Evolutionary conservation across 495 filamentous ascomycete species (phyloP).

Genomic region (Hypoxylon perforatum): DNA sequence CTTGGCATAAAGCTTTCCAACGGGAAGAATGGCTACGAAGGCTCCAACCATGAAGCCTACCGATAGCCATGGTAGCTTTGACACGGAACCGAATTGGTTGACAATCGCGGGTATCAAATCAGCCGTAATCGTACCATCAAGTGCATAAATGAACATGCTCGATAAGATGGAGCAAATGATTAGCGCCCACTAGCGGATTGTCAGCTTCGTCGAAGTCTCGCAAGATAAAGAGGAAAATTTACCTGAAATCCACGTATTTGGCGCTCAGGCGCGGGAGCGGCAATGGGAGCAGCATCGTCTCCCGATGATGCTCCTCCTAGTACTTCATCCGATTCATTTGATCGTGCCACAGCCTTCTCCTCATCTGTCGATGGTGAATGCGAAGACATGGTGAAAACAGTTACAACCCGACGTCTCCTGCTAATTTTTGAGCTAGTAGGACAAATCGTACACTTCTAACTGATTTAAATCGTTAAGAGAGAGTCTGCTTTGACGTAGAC

Average conservation of each 20-base stretch:
- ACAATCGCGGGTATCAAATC: slow-evolving; percentile 64
- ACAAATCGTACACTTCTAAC: background rate
- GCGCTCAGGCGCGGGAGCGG: background rate
- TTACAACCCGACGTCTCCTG: background rate
- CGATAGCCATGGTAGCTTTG: slow-evolving; percentile 66
- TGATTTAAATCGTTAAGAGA: background rate
- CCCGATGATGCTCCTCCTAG: background rate
- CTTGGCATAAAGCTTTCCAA: slow-evolving; percentile 1
- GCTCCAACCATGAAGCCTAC: slow-evolving; percentile 48
- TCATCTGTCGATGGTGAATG: background rate
- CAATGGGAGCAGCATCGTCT: background rate
- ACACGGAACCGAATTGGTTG: slow-evolving; percentile 54
- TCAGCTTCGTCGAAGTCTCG: background rate
- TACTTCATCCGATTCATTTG: background rate
- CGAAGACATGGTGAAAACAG: background rate
- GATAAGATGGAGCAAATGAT: slow-evolving; percentile 58
- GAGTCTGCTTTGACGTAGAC: background rate
- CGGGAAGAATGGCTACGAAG: background rate
- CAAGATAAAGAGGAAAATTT: background rate
- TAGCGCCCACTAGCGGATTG: slow-evolving; percentile 43
- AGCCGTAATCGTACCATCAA: slow-evolving; percentile 72
- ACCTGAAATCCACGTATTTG: background rate
- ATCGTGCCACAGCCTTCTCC: background rate
- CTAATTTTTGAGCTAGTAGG: background rate
- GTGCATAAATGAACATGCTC: slow-evolving; percentile 61